Evolutionary conservation across 2,329 filamentous ascomycete species (phyloP), one percentile per base, ranked within the genome.

Genomic region (Dryadomyces quercus-mongolicae): DNA sequence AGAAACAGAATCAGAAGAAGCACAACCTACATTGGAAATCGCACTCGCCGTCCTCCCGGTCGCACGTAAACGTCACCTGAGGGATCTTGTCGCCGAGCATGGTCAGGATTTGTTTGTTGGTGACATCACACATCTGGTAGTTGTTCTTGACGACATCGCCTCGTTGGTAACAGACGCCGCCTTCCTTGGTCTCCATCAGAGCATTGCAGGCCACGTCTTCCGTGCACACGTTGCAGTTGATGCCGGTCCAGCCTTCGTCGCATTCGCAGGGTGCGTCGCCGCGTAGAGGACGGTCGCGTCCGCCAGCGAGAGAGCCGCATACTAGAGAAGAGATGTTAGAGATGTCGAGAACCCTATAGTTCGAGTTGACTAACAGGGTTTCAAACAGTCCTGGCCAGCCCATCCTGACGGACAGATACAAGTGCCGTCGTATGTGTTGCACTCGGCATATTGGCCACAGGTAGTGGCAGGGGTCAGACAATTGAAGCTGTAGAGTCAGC

Each of bases 221-320:
- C 57, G 85, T 83, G 70, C 93, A 98, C 55, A 98, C 88, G 64
- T 93, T 98, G 80, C 93, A 98, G 74, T 98, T 98, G 71, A 98
- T 92, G 59, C 93, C 93, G 44, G 81, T 81, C 93, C 93, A 98
- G 54, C 93, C 93, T 42, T 95, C 87, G 65, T 91, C 86, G 68
- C 93, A 98, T 45, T 89, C 74, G 71, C 93, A 98, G 44, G 75
- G 55, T 25, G 43, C 56, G 6, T 82, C 76, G 58, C 81, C 82
- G 65, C 93, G 81, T 65, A 88, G 84, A 21, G 84, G 80, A 61
- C 93, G 80, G 63, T 97, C 83, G 61, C 78, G 78, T 59, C 90
- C 91, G 62, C 89, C 85, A 43, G 87, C 81, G 44, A 96, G 76
- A 42, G 91, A 93, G 55, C 92, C 93, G 66, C 93, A 98, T 7